Conservation (phyloP, 805 yeast species). For the Yamadazyma kitorensis region DNA sequence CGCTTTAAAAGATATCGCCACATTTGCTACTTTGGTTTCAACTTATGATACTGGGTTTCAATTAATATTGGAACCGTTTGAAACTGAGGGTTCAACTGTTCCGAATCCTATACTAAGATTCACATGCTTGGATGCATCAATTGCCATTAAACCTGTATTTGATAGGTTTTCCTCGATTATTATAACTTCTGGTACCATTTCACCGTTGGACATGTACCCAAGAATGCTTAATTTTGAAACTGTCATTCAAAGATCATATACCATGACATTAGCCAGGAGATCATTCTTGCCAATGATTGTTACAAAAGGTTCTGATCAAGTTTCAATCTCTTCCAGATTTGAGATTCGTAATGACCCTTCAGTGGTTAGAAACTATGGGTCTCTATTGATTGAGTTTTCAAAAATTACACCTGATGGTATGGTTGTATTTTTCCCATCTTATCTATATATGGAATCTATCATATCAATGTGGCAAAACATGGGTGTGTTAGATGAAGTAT, state of each 20-base stretch:
- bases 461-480: conserved; percentile 98
- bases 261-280: conserved; percentile 91
- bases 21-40: conserved; percentile 93
- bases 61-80: conserved; percentile 91
- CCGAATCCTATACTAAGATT: conserved; percentile 94
- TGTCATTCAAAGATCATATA: conserved; percentile 91
- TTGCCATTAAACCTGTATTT: conserved; percentile 95
- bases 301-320: conserved; percentile 97
- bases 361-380: conserved; percentile 95
- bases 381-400: conserved; percentile 84
- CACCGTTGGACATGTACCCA: conserved; percentile 96
- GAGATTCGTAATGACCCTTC: conserved; percentile 98
- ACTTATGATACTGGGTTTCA: conserved; percentile 94
- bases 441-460: conserved; percentile 95
- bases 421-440: conserved; percentile 97
- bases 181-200: conserved; percentile 96
- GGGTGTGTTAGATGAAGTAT: conserved; percentile 97
- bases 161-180: conserved; percentile 89
- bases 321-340: conserved; percentile 91
- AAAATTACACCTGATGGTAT: conserved; percentile 97
- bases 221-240: conserved; percentile 12
- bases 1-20: conserved; percentile 92
- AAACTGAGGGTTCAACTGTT: conserved; percentile 87
- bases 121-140: conserved; percentile 95
- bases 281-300: conserved; percentile 94